Conservation (phyloP, 2,329 filamentous ascomycete genomes). For the Penicillium fuscoglaucum region DNA sequence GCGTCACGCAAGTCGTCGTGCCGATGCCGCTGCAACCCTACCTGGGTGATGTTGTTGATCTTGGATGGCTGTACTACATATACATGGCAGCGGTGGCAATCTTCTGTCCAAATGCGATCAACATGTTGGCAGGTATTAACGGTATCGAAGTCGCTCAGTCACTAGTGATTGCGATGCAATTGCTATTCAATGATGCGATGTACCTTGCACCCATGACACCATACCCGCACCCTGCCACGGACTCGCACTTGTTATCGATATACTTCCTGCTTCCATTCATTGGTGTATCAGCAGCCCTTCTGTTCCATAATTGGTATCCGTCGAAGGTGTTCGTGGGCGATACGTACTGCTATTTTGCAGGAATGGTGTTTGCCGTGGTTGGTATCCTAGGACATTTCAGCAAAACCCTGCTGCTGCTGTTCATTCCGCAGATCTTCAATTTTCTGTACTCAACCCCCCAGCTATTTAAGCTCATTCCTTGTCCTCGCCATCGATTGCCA, state of each 20-base stretch:
- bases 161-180: conserved; percentile 79
- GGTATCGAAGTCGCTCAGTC: conserved; percentile 96
- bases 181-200: conserved; percentile 82
- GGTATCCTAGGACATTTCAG: conserved; percentile 97
- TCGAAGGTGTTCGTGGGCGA: conserved; percentile 95
- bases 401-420: conserved; percentile 88
- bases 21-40: conserved; percentile 82
- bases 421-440: conserved; percentile 94
- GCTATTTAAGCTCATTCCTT: conserved; percentile 84
- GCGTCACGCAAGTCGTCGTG: conserved; percentile 91
- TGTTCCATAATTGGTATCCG: conserved; percentile 93
- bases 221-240: conserved; percentile 88
- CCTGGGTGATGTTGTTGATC: conserved; percentile 79
- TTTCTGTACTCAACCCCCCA: conserved; percentile 93
- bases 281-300: conserved; percentile 82
- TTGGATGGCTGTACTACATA: conserved; percentile 81
- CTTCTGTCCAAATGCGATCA: conserved; percentile 98
- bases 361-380: conserved; percentile 98
- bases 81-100: conserved; percentile 98
- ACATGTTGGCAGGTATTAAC: conserved; percentile 99
- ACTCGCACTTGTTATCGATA: conserved; percentile 93
- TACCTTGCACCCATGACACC: conserved; percentile 75
- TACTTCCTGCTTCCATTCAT: conserved; percentile 94
- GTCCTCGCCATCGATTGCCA: conserved; percentile 87
- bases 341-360: conserved; percentile 99